Conservation (phyloP, 768 basidiomycete genomes). For the Pleurotus djamor region DNA sequence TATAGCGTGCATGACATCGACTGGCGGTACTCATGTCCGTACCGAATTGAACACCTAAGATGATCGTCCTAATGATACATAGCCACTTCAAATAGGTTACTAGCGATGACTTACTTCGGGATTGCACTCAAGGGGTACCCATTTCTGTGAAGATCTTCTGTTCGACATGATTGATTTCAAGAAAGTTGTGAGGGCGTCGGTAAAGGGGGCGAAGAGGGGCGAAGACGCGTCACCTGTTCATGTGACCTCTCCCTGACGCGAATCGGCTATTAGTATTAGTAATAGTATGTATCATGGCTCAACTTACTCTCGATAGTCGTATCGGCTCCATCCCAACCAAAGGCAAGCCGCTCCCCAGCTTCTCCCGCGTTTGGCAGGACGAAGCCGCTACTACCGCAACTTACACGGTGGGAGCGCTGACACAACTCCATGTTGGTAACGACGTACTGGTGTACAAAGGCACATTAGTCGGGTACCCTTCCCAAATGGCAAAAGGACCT, state of each 20-base stretch:
- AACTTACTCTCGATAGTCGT: no score
- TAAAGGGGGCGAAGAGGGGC: not conserved
- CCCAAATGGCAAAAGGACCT: not conserved
- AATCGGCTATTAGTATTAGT: no score
- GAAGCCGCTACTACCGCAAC: no score
- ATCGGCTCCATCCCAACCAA: no score
- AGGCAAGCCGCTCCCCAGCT: no score
- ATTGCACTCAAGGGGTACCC: not conserved
- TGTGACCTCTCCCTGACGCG: no score
- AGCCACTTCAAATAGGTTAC: not conserved
- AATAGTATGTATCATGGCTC: no score
- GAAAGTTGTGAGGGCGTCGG: not conserved
- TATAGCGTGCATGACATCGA: not conserved
- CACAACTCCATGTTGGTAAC: not conserved
- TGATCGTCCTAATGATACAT: not conserved
- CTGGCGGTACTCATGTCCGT: constrained; percentile 10
- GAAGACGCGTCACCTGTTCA: no score
- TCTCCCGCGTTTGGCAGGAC: no score
- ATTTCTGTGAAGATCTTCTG: not conserved
- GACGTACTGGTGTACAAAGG: not conserved
- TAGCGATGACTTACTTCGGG: not conserved
- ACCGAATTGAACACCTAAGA: constrained; percentile 47
- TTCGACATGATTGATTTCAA: not conserved
- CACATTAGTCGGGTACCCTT: not conserved
- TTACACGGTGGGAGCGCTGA: not conserved